A percentile compares a stretch with the other conserved stretches of the same genome.
Evolutionary conservation across 306 rosid genomes (phyloP).

Genomic region (Geum urbanum): DNA sequence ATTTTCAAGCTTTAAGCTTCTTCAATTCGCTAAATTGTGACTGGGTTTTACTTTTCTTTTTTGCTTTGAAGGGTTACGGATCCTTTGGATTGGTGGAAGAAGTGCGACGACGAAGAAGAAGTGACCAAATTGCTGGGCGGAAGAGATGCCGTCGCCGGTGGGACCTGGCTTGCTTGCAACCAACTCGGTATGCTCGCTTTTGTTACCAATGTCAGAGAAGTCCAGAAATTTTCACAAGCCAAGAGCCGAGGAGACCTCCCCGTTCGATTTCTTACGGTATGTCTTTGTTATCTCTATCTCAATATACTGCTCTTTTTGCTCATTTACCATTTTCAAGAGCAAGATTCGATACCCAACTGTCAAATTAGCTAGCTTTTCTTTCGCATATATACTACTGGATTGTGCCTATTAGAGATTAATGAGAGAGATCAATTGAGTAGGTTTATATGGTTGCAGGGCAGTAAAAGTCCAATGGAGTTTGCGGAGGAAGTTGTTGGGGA

Average conservation of each 20-base stretch:
- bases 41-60: conserved; percentile 3
- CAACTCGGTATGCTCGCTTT: conserved; percentile 60
- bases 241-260: conserved; percentile 74
- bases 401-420: background rate
- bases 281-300: background rate
- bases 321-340: no score
- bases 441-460: conserved; percentile 44
- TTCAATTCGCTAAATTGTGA: background rate
- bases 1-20: background rate
- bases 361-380: no score
- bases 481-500: conserved; percentile 55
- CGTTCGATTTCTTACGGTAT: conserved; percentile 57
- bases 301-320: conserved; percentile 10
- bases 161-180: conserved; percentile 70
- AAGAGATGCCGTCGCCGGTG: conserved; percentile 56
- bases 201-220: conserved; percentile 71
- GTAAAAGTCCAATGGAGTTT: conserved; percentile 51
- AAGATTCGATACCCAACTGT: no score
- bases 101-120: no score
- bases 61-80: conserved; percentile 43
- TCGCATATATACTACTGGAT: background rate
- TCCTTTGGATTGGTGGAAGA: conserved; percentile 67
- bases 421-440: background rate
- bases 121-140: conserved; percentile 53
- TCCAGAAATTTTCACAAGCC: conserved; percentile 30